phyloP scores from a whole-genome alignment of 768 basidiomycete genomes.

The Hypholoma sublateritium region DNA sequence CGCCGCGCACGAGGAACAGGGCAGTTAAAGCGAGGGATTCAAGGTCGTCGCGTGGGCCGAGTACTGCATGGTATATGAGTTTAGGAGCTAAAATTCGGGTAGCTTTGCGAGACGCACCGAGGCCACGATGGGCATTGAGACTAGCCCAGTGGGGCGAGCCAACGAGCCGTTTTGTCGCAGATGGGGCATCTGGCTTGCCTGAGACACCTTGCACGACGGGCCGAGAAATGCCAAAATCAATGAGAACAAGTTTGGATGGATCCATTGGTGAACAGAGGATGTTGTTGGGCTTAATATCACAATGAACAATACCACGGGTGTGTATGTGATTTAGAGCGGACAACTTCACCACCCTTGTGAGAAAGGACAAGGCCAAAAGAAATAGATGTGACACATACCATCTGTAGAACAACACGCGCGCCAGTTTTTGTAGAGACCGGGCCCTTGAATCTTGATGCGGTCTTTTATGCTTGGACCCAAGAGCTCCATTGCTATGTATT shows the following conservation, averaged over 20 bases:
- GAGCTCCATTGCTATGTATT: constrained; percentile 33
- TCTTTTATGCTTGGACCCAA: constrained; percentile 23
- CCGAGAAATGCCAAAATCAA: constrained; percentile 31
- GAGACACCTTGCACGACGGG: constrained; percentile 13
- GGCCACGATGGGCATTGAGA: constrained; percentile 30
- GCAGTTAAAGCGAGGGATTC: constrained; percentile 56
- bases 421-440: constrained; percentile 22
- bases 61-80: constrained; percentile 14
- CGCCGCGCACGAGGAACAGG: constrained; percentile 53
- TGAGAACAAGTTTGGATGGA: constrained; percentile 23
- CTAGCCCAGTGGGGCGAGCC: constrained; percentile 32
- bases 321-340: constrained; percentile 21
- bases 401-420: constrained; percentile 21
- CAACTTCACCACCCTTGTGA: no score
- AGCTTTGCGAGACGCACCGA: constrained; percentile 19
- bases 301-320: constrained; percentile 29
- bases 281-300: constrained; percentile 37
- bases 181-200: no score
- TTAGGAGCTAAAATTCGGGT: no score
- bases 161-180: constrained; percentile 12
- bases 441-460: constrained; percentile 10
- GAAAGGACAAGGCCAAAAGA: constrained; percentile 19
- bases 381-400: constrained; percentile 16
- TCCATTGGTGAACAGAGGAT: constrained; percentile 26
- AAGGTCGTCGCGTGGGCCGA: constrained; percentile 49